Percentiles rank a stretch among this genome's conserved stretches.
phyloP scores from a whole-genome alignment of 257 asterid species.

The Solanum pinnatisectum region DNA sequence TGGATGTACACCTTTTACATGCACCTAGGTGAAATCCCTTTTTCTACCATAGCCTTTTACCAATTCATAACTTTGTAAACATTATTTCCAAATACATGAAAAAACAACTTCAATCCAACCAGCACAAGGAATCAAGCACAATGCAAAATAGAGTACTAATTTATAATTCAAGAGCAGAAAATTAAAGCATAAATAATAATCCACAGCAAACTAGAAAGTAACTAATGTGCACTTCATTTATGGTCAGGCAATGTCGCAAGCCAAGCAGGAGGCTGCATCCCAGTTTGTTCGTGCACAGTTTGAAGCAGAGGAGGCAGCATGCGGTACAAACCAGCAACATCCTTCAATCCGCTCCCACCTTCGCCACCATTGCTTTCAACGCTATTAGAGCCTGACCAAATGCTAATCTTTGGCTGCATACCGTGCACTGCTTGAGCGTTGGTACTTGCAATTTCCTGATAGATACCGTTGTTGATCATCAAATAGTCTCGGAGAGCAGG shows the following conservation, averaged over 20 bases:
- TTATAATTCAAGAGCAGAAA: background rate
- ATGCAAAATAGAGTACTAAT: background rate
- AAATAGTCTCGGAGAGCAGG: slow-evolving; percentile 3
- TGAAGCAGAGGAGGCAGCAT: slow-evolving; percentile 4
- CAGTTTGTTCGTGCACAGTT: slow-evolving; percentile 10
- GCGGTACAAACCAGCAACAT: background rate
- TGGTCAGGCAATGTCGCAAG: background rate
- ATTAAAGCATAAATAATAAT: background rate
- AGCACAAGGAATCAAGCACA: background rate
- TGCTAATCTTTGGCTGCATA: slow-evolving; percentile 6
- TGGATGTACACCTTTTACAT: too few relatives aligned
- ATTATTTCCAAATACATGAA: background rate
- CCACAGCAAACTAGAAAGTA: background rate
- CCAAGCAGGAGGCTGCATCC: slow-evolving; percentile 14
- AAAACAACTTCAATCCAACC: background rate
- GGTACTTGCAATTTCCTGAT: background rate
- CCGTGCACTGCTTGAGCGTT: slow-evolving; percentile 4
- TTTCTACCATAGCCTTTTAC: background rate
- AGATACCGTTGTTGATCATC: slow-evolving; percentile 6
- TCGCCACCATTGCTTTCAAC: background rate
- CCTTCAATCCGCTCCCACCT: background rate
- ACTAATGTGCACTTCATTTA: background rate
- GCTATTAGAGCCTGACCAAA: background rate
- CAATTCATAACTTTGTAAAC: background rate
- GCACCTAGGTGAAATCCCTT: background rate